Conservation (phyloP, 2,329 filamentous ascomycete species). For the Fusarium subtropicale region DNA sequence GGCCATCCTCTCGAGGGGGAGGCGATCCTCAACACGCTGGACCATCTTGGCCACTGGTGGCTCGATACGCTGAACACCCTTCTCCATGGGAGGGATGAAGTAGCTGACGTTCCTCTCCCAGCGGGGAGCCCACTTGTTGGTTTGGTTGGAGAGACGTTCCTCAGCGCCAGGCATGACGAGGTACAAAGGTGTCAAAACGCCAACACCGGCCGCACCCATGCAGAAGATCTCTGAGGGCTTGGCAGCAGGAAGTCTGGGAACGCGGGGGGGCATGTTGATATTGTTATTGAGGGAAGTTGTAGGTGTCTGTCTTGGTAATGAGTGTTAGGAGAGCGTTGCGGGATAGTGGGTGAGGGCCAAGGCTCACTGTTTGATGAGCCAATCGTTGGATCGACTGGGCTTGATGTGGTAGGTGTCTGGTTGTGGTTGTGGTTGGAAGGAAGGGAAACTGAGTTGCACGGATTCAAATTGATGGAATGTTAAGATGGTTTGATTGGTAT, state of each 20-base stretch:
- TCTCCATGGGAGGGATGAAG: constrained; percentile 62
- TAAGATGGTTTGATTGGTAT: constrained; percentile 18
- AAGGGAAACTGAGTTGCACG: neutral
- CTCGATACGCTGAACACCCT: constrained; percentile 61
- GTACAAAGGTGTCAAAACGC: constrained; percentile 67
- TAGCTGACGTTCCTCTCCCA: constrained; percentile 70
- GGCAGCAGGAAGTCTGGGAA: constrained; percentile 62
- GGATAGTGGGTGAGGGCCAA: neutral
- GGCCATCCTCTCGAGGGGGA: constrained; percentile 64
- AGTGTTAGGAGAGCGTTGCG: constrained; percentile 6
- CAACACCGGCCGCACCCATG: constrained; percentile 66
- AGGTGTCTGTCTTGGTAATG: neutral
- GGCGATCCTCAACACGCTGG: constrained; percentile 58
- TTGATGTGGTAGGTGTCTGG: neutral
- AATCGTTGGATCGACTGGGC: constrained; percentile 1
- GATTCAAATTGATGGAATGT: neutral
- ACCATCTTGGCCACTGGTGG: constrained; percentile 60
- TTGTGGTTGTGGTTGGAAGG: neutral
- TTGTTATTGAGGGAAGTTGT: neutral
- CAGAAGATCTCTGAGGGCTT: constrained; percentile 62
- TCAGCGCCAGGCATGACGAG: constrained; percentile 67
- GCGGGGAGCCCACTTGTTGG: constrained; percentile 67
- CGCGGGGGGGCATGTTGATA: constrained; percentile 61
- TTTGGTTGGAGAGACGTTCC: constrained; percentile 65
- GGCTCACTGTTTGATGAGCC: constrained; percentile 27